These are phyloP conservation scores for Cercis canadensis DNA, from an alignment of 306 rosid species.

Conservation along the genomic window DNA sequence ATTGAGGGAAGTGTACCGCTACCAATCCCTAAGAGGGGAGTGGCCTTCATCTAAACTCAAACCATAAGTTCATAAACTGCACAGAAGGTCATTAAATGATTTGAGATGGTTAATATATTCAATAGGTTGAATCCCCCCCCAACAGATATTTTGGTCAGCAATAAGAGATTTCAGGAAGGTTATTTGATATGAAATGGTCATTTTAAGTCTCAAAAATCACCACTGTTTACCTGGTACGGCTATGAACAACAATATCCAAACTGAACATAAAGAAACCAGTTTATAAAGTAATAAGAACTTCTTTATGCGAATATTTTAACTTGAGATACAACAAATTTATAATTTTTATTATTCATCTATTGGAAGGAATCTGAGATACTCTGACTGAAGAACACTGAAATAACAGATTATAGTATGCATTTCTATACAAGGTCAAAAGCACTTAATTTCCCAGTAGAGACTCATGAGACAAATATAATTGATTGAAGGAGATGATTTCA, in stretches of 20 bases:
- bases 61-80: not conserved
- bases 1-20: too few relatives aligned
- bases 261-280: not conserved
- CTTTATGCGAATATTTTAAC: not conserved
- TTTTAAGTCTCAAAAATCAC: not conserved
- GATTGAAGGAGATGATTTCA: conserved; percentile 45
- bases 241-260: not conserved
- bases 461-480: conserved; percentile 3
- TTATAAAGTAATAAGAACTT: not conserved
- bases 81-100: not conserved
- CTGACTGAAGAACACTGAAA: conserved; percentile 21
- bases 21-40: too few relatives aligned
- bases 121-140: conserved; percentile 10
- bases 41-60: not conserved
- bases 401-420: conserved; percentile 19
- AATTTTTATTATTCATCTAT: not conserved
- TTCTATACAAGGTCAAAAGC: conserved; percentile 8
- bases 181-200: too few relatives aligned
- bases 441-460: not conserved
- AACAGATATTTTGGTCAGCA: too few relatives aligned
- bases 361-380: conserved; percentile 3
- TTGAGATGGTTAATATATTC: not conserved
- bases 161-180: too few relatives aligned
- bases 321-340: not conserved
- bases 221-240: not conserved